These are phyloP conservation scores for Phytophthora podocarpi DNA, from an alignment of 352 stramenopile genomes.

Conservation along the genomic window DNA sequence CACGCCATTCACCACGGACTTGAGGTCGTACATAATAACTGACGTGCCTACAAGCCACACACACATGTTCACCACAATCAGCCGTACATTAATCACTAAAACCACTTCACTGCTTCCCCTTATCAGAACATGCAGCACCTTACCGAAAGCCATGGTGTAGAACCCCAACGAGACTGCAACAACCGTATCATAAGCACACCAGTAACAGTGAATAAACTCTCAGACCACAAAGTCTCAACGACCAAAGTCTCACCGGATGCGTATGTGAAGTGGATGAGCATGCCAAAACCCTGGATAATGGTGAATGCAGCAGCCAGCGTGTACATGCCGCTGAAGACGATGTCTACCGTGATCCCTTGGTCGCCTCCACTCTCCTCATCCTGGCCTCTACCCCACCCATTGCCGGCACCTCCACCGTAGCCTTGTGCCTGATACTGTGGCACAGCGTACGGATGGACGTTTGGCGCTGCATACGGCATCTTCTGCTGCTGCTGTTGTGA, in stretches of 20 bases:
- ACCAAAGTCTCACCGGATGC: conserved; percentile 47
- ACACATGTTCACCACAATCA: too few relatives aligned
- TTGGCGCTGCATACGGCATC: conserved; percentile 70
- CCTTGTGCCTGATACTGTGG: conserved; percentile 76
- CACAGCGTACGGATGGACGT: conserved; percentile 82
- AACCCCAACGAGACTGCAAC: conserved; percentile 72
- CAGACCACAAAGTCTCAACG: not conserved
- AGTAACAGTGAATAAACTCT: conserved; percentile 4
- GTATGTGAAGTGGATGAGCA: conserved; percentile 77
- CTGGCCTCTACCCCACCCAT: conserved; percentile 47
- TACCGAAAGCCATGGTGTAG: conserved; percentile 89
- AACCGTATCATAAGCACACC: conserved; percentile 24
- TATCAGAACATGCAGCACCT: not conserved
- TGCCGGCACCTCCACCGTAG: conserved; percentile 42
- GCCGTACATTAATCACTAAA: not conserved
- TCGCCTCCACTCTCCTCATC: conserved; percentile 51
- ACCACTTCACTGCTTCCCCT: not conserved
- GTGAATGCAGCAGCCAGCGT: conserved; percentile 81
- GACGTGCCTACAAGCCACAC: conserved; percentile 42
- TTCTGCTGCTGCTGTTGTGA: conserved; percentile 30
- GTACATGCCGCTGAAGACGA: conserved; percentile 88
- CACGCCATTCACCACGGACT: conserved; percentile 82
- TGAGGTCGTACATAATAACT: conserved; percentile 86
- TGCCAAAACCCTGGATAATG: conserved; percentile 84
- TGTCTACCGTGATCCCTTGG: conserved; percentile 66